Conservation (phyloP, 805 yeast species). For the Teunomyces tritomae region DNA sequence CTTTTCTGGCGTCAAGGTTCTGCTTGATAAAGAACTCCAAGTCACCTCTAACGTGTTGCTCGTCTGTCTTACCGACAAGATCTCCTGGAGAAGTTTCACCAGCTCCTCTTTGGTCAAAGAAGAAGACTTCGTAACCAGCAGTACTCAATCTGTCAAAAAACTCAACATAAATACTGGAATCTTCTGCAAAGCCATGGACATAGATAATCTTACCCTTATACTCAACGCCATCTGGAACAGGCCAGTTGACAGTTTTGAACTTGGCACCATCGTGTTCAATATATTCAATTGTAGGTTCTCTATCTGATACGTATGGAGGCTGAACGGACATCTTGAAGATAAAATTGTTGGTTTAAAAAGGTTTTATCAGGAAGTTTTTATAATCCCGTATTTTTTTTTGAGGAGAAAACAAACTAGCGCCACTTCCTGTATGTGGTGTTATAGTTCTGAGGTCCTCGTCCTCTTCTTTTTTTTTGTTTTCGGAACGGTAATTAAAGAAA, state of each 20-base stretch:
- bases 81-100: slow-evolving; percentile 61
- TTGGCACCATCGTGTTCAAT: slow-evolving; percentile 37
- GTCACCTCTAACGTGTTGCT: slow-evolving; percentile 54
- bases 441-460: too few species aligned
- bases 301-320: slow-evolving; percentile 35
- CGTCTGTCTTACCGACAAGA: slow-evolving; percentile 55
- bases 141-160: slow-evolving; percentile 51
- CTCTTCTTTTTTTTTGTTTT: too few species aligned
- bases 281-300: slow-evolving; percentile 26
- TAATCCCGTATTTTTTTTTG: neutral
- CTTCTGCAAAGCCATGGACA: slow-evolving; percentile 75
- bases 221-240: slow-evolving; percentile 29
- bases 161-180: slow-evolving; percentile 46
- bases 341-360: neutral
- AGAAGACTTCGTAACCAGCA: slow-evolving; percentile 61
- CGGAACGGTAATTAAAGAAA: too few species aligned
- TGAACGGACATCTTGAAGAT: slow-evolving; percentile 5
- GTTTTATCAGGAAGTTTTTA: neutral
- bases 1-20: slow-evolving; percentile 34
- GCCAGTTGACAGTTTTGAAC: slow-evolving; percentile 42
- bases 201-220: slow-evolving; percentile 55
- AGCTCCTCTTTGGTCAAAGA: slow-evolving; percentile 75
- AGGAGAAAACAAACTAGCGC: too few species aligned
- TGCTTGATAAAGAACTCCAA: slow-evolving; percentile 54
- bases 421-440: too few species aligned